Conservation (phyloP, 768 basidiomycete genomes). For the Calvatia gigantea region DNA sequence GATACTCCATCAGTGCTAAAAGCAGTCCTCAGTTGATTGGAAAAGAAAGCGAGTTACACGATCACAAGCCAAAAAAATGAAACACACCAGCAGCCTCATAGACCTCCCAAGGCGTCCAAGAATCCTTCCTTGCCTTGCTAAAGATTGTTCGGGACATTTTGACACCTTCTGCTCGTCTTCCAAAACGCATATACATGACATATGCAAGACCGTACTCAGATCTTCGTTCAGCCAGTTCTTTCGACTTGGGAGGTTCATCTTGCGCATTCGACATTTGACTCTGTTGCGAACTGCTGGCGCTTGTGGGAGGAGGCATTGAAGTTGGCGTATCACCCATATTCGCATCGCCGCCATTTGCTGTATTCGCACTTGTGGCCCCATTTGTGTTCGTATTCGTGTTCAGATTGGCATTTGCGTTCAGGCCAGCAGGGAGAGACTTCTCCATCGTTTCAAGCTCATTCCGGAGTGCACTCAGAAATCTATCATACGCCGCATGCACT, state of each 20-base stretch:
- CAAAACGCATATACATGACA: slow-evolving; percentile 94
- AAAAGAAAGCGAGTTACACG: no score
- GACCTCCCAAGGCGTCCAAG: slow-evolving; percentile 85
- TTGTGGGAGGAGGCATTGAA: background rate
- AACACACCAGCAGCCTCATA: slow-evolving; percentile 83
- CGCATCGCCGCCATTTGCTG: slow-evolving; percentile 16
- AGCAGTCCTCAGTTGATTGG: background rate
- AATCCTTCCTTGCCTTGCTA: slow-evolving; percentile 72
- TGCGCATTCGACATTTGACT: slow-evolving; percentile 31
- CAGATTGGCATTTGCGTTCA: slow-evolving; percentile 5
- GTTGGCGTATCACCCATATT: background rate
- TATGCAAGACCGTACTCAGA: slow-evolving; percentile 76
- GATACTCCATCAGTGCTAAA: slow-evolving; percentile 91
- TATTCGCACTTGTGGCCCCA: slow-evolving; percentile 38
- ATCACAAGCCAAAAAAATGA: slow-evolving; percentile 9
- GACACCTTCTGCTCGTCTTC: slow-evolving; percentile 82
- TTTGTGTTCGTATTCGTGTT: slow-evolving; percentile 5
- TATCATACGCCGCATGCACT: slow-evolving; percentile 69
- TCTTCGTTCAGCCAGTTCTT: slow-evolving; percentile 54
- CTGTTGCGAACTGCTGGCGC: slow-evolving; percentile 4
- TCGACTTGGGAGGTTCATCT: slow-evolving; percentile 53
- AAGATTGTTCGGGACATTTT: slow-evolving; percentile 78
- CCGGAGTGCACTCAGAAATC: slow-evolving; percentile 65
- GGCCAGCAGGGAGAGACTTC: slow-evolving; percentile 30
- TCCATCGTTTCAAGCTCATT: slow-evolving; percentile 62